Conservation (phyloP, 768 basidiomycete genomes). For the Russula sp. region DNA sequence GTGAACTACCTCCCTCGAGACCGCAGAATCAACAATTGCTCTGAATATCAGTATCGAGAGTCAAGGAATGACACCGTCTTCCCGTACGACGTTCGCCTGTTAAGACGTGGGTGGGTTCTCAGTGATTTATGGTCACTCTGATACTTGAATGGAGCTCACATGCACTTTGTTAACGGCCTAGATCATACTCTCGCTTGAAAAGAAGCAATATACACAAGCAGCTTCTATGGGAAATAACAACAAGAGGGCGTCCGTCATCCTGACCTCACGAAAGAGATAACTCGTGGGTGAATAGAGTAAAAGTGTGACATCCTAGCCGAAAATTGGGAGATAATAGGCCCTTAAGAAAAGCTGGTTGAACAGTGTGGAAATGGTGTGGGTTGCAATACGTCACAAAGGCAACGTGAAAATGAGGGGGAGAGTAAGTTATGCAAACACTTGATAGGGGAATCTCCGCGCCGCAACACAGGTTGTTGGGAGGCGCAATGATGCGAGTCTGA, state of each 20-base stretch:
- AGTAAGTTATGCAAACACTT: slow-evolving; percentile 7
- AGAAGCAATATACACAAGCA: slow-evolving; percentile 15
- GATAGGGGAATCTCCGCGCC: slow-evolving; percentile 14
- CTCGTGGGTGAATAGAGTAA: background rate
- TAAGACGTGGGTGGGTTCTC: background rate
- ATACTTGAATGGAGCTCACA: slow-evolving; percentile 5
- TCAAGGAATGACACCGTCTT: background rate
- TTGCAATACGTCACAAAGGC: slow-evolving; percentile 8
- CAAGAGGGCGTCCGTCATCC: slow-evolving; percentile 10
- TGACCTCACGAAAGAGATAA: background rate
- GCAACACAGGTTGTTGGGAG: background rate
- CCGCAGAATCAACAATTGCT: background rate
- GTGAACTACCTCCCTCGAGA: background rate
- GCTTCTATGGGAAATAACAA: slow-evolving; percentile 22
- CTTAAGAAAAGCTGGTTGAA: slow-evolving; percentile 12
- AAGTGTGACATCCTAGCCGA: slow-evolving; percentile 5
- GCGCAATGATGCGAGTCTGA: slow-evolving; percentile 7
- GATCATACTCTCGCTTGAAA: slow-evolving; percentile 14
- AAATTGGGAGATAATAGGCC: background rate
- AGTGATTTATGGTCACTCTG: background rate
- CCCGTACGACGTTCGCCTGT: background rate
- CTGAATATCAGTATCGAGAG: background rate
- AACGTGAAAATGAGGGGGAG: slow-evolving; percentile 13
- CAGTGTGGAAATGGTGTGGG: slow-evolving; percentile 2
- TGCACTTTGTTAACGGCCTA: background rate